A percentile compares a stretch with the other conserved stretches of the same genome.
These are phyloP conservation scores for Sporothrix humicola DNA, from an alignment of 2,329 filamentous ascomycete species.

Conservation along the genomic window DNA sequence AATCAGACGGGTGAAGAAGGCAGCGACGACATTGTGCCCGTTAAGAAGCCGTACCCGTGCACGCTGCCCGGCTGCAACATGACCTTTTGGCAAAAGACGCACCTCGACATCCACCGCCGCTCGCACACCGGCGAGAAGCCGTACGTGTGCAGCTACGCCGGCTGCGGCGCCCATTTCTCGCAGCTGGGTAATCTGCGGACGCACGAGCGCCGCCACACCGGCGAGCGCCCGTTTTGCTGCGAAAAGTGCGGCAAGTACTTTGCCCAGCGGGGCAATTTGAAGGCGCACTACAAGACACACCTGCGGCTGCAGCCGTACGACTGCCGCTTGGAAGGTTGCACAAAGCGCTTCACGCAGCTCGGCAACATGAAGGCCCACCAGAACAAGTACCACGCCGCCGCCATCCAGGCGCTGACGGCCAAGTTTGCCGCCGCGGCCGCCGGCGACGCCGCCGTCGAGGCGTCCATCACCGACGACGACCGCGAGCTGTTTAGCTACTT, in stretches of 20 bases:
- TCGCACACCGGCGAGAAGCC: conserved; percentile 90
- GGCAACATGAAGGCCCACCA: conserved; percentile 96
- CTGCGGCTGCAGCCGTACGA: conserved; percentile 76
- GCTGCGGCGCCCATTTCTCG: conserved; percentile 80
- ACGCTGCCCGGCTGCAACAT: conserved; percentile 75
- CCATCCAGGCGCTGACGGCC: conserved; percentile 69
- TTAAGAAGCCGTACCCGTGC: conserved; percentile 57
- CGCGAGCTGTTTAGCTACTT: conserved; percentile 83
- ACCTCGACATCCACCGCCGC: conserved; percentile 86
- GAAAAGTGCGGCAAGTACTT: conserved; percentile 81
- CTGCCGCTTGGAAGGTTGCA: conserved; percentile 82
- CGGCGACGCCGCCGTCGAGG: conserved; percentile 66
- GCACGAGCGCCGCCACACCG: conserved; percentile 85
- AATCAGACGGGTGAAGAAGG: no score
- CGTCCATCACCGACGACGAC: conserved; percentile 53
- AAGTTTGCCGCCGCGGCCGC: conserved; percentile 71
- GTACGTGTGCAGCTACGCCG: conserved; percentile 62
- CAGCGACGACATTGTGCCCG: conserved; percentile 30
- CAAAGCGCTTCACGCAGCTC: conserved; percentile 85
- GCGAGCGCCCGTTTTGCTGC: conserved; percentile 83
- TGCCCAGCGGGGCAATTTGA: conserved; percentile 83
- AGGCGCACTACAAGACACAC: conserved; percentile 83
- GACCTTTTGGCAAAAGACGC: conserved; percentile 88
- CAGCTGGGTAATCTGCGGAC: conserved; percentile 93
- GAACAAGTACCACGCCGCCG: conserved; percentile 87